Evolutionary conservation across 2,329 filamentous ascomycete species (phyloP).

Genomic region (Aspergillus amoenus): DNA sequence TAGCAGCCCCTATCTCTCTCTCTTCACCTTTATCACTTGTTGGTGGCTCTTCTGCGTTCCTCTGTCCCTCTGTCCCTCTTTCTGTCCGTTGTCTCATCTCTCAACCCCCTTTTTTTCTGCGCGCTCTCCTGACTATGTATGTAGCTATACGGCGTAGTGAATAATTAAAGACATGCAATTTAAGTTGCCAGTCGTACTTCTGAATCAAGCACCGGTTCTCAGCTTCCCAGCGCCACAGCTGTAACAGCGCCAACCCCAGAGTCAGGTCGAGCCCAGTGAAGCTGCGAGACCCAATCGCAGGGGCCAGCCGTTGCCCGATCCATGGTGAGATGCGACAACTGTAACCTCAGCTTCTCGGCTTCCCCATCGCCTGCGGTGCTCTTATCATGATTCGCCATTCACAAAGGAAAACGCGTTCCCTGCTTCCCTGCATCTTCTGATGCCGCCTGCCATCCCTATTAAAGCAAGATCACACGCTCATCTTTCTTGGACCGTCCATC

Average conservation of each 20-base stretch:
- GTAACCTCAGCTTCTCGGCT: conserved; percentile 17
- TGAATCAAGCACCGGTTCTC: not conserved
- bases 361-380: not conserved
- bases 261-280: not conserved
- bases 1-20: not conserved
- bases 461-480: conserved; percentile 5
- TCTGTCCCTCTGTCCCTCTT: not conserved
- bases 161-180: too few species aligned
- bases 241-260: not conserved
- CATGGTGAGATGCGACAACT: conserved; percentile 9
- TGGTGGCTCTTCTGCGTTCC: not conserved
- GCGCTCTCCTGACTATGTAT: not conserved
- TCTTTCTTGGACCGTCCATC: not conserved
- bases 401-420: not conserved
- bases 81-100: not conserved
- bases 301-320: conserved; percentile 10
- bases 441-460: conserved; percentile 2
- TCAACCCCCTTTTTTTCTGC: not conserved
- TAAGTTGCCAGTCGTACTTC: too few species aligned
- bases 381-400: conserved; percentile 9
- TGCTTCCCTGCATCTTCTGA: not conserved
- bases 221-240: not conserved
- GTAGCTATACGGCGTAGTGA: too few species aligned
- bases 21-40: not conserved
- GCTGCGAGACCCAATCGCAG: not conserved